phyloP scores from a whole-genome alignment of 2,329 filamentous ascomycete genomes.

The Biscogniauxia marginata region DNA sequence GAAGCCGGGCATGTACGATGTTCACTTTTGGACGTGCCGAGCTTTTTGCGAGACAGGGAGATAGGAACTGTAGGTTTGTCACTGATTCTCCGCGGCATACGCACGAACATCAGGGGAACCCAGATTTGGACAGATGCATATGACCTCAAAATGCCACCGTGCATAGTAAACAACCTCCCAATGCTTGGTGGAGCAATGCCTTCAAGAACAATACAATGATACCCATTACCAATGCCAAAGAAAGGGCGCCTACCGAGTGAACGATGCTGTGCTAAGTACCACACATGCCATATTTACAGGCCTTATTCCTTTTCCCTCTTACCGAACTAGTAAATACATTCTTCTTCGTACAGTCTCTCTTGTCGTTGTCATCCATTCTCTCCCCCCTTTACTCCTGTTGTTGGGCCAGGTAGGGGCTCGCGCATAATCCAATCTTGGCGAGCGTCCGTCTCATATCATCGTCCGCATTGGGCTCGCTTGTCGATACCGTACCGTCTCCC shows the following conservation, averaged over 20 bases:
- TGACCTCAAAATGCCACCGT: not conserved
- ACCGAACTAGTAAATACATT: not conserved
- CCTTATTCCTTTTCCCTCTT: not conserved
- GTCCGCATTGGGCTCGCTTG: not conserved
- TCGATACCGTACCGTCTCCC: no score
- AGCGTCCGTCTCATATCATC: not conserved
- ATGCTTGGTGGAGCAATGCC: not conserved
- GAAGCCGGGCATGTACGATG: not conserved
- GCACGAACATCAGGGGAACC: not conserved
- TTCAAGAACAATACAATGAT: slow-evolving; percentile 13
- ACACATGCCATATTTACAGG: slow-evolving; percentile 16
- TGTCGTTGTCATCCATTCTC: not conserved
- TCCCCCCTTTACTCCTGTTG: not conserved
- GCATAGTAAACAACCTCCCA: slow-evolving; percentile 4
- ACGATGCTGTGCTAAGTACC: slow-evolving; percentile 6
- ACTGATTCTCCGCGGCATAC: not conserved
- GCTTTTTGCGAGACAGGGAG: no score
- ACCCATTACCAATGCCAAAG: slow-evolving; percentile 10
- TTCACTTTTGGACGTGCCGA: not conserved
- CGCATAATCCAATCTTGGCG: not conserved
- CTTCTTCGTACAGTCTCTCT: not conserved
- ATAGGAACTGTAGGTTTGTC: not conserved
- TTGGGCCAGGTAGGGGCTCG: not conserved
- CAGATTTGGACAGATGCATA: not conserved
- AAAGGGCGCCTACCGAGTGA: slow-evolving; percentile 2